Evolutionary conservation across 257 asterid genomes (phyloP), one percentile per base, ranked within the genome.

Genomic region (Penstemon barbatus): DNA sequence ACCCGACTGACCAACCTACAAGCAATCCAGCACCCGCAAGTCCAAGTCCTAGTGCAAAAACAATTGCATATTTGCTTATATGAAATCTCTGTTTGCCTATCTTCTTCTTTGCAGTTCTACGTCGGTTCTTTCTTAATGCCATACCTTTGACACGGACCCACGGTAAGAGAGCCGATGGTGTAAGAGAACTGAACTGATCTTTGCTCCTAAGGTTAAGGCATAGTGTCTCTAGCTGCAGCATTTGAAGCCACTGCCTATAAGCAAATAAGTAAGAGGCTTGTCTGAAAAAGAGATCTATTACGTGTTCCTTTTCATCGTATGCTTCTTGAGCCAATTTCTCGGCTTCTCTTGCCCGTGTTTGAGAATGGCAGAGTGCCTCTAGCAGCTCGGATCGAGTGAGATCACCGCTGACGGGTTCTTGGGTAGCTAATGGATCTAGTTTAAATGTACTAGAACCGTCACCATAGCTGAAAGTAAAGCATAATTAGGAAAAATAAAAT

Each of bases 361-460:
- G 93, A 49, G 93, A 86, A 77, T 86, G 88, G 83, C 93, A 84
- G 10, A 86, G 86, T 51, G 93, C 93, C 71, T 77, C 93, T 41
- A 84, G 61, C 72, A 86, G 73, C 59, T 86, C 57, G 12, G n/a
- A 64, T 80, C 82, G 74, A 82, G 74, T 86, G 13, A 84, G 83
- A 63, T 74, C 73, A 11, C 60, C 55, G 41, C 54, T 63, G n/a
- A 48, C 51, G n/a, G 72, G 50, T 68, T 46, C 73, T 11, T 39
- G 62, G 38, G 77, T 61, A 50, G 71, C 72, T 33, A 75, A 56
- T 52, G 76, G 52, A 49, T 63, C 86, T 64, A 61, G 58, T 7
- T 80, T 69, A 46, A 66, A 42, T 64, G 77, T 46, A 49, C 71
- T 58, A 7, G 40, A 43, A 54, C 68, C 46, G 18, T 69, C 74